These are phyloP conservation scores for Diplodia mutila DNA, from an alignment of 2,329 filamentous ascomycete genomes.

Conservation along the genomic window DNA sequence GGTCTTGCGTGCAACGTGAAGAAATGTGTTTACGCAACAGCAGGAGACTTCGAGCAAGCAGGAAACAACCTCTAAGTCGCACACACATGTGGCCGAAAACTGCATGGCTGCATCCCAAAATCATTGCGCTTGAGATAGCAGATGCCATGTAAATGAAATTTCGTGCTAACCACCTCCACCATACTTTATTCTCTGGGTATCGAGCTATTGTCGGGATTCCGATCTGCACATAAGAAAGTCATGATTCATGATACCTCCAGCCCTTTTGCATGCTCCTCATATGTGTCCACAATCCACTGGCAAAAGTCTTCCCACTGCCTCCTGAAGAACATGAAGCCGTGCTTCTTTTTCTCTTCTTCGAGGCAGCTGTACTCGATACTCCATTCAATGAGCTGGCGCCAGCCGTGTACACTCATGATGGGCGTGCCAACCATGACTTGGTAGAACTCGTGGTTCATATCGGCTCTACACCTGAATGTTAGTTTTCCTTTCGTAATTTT, in stretches of 20 bases:
- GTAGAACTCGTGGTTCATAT: slow-evolving; percentile 76
- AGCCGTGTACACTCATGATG: slow-evolving; percentile 69
- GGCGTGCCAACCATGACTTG: slow-evolving; percentile 72
- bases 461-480: slow-evolving; percentile 56
- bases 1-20: too few relatives aligned
- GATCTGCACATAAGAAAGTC: not conserved
- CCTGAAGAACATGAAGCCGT: slow-evolving; percentile 54
- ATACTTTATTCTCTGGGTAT: not conserved
- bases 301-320: slow-evolving; percentile 64
- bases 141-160: too few relatives aligned
- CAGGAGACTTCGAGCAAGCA: too few relatives aligned
- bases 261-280: slow-evolving; percentile 27
- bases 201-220: not conserved
- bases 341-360: slow-evolving; percentile 41
- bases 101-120: too few relatives aligned
- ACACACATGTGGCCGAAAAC: too few relatives aligned
- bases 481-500: not conserved
- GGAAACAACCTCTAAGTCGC: too few relatives aligned
- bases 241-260: slow-evolving; percentile 10
- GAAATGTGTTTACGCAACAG: too few relatives aligned
- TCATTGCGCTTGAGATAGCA: too few relatives aligned
- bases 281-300: slow-evolving; percentile 52
- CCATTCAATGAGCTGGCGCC: slow-evolving; percentile 64
- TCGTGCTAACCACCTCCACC: too few relatives aligned
- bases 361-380: slow-evolving; percentile 52